Conservation (phyloP, 306 rosid species). For the Cyclanthera cordifolia region DNA sequence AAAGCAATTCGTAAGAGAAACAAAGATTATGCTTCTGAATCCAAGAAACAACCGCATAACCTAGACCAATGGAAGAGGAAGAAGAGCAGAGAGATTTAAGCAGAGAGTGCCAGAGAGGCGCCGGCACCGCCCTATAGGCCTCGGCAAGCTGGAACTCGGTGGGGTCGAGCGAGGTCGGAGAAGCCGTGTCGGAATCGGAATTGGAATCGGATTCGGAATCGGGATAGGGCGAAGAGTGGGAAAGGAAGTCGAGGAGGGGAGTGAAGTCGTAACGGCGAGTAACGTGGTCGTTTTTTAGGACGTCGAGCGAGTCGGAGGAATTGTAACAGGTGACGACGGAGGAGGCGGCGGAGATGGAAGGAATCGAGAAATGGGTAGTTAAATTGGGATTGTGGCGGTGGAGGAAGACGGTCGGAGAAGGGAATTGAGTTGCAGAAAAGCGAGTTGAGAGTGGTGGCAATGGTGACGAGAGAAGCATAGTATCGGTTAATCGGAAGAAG, state of each 20-base stretch:
- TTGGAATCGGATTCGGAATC: no score
- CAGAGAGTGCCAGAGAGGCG: conserved; percentile 81
- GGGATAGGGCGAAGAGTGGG: conserved; percentile 13
- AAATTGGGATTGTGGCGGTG: conserved; percentile 15
- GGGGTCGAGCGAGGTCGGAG: conserved; percentile 59
- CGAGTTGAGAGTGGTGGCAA: conserved; percentile 23
- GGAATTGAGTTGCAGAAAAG: conserved; percentile 21
- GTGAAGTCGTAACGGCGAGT: conserved; percentile 62
- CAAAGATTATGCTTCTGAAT: conserved; percentile 80
- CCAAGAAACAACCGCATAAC: conserved; percentile 79
- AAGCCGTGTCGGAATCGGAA: not conserved
- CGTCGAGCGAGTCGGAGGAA: conserved; percentile 18
- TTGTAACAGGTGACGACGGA: conserved; percentile 21
- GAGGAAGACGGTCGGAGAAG: conserved; percentile 24
- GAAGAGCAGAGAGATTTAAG: conserved; percentile 72
- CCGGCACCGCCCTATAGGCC: conserved; percentile 70
- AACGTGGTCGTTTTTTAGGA: conserved; percentile 28
- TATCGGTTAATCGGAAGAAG: not conserved
- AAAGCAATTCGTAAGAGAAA: conserved; percentile 77
- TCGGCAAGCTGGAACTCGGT: conserved; percentile 73
- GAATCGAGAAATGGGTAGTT: conserved; percentile 14
- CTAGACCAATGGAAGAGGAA: conserved; percentile 41
- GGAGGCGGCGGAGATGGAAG: conserved; percentile 13
- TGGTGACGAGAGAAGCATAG: conserved; percentile 30
- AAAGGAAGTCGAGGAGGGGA: conserved; percentile 65